Conservation (phyloP, 2,329 filamentous ascomycete species). For the Truncatella angustata region DNA sequence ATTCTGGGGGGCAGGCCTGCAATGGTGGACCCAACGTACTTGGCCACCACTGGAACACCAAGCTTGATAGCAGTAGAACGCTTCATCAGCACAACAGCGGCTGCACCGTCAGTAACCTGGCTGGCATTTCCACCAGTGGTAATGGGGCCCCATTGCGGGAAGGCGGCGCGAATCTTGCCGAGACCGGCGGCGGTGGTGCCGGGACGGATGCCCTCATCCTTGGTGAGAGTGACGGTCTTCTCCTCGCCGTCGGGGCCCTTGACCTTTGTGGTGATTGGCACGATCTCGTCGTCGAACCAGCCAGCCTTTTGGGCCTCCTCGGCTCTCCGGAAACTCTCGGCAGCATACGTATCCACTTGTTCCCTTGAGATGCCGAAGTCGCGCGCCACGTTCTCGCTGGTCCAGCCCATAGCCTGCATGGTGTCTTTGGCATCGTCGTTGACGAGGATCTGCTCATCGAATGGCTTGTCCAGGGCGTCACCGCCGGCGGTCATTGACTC, state of each 20-base stretch:
- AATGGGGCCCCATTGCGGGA: constrained; percentile 82
- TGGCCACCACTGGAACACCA: constrained; percentile 87
- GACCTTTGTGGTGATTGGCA: constrained; percentile 77
- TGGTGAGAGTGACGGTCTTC: constrained; percentile 74
- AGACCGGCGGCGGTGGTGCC: constrained; percentile 85
- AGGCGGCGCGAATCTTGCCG: constrained; percentile 82
- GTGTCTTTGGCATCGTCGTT: constrained; percentile 81
- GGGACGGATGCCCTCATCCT: constrained; percentile 86
- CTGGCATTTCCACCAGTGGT: constrained; percentile 93
- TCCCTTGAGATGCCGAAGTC: constrained; percentile 85
- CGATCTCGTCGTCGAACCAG: constrained; percentile 92
- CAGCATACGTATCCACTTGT: constrained; percentile 79
- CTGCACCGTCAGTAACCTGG: constrained; percentile 92
- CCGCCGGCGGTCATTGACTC: constrained; percentile 82
- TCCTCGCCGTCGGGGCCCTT: constrained; percentile 80
- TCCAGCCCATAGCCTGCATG: constrained; percentile 97
- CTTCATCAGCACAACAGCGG: constrained; percentile 90
- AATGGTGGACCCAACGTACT: constrained; percentile 89
- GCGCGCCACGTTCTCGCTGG: constrained; percentile 88
- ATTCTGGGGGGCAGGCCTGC: constrained; percentile 88
- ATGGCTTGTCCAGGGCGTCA: constrained; percentile 68
- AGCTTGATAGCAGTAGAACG: constrained; percentile 83
- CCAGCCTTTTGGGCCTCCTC: constrained; percentile 89
- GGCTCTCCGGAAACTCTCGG: constrained; percentile 82
- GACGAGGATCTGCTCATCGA: constrained; percentile 71